A percentile compares a stretch with the other conserved stretches of the same genome.
phyloP scores from a whole-genome alignment of 75 land plant genomes.

The Larix kaempferi region DNA sequence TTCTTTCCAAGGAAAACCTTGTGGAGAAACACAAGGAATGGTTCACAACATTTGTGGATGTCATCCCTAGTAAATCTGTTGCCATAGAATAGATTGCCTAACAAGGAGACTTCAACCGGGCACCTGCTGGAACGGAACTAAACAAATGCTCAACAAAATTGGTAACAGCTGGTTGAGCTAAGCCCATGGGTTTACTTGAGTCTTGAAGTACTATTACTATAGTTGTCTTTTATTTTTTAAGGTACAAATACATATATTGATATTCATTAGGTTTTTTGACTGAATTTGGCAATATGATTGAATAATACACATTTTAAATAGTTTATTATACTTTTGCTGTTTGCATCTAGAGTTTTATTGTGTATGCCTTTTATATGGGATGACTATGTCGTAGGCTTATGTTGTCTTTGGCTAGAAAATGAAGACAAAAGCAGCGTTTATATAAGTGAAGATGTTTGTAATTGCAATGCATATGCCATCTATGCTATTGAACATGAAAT shows the following conservation, averaged over 20 bases:
- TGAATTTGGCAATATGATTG: slow-evolving; percentile 1
- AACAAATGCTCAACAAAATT: too few relatives aligned
- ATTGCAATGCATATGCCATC: neutral
- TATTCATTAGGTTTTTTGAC: neutral
- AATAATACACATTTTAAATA: neutral
- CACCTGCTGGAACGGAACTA: too few relatives aligned
- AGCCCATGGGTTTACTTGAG: too few relatives aligned
- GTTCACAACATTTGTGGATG: too few relatives aligned
- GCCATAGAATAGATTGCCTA: too few relatives aligned
- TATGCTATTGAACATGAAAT: neutral
- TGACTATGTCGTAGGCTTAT: neutral
- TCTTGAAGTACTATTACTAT: neutral
- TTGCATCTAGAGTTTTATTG: neutral
- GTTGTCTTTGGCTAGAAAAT: neutral
- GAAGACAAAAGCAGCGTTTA: neutral
- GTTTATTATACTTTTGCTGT: neutral
- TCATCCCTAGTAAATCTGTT: too few relatives aligned
- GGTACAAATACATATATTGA: neutral
- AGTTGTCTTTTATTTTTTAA: neutral
- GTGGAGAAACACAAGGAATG: too few relatives aligned
- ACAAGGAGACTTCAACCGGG: too few relatives aligned
- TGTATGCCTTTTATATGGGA: neutral
- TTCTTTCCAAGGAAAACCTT: too few relatives aligned
- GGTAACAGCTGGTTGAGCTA: too few relatives aligned
- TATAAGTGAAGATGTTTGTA: neutral